Base-by-base conservation (phyloP, 257 asterid species). In the Capsicum pubescens region DNA sequence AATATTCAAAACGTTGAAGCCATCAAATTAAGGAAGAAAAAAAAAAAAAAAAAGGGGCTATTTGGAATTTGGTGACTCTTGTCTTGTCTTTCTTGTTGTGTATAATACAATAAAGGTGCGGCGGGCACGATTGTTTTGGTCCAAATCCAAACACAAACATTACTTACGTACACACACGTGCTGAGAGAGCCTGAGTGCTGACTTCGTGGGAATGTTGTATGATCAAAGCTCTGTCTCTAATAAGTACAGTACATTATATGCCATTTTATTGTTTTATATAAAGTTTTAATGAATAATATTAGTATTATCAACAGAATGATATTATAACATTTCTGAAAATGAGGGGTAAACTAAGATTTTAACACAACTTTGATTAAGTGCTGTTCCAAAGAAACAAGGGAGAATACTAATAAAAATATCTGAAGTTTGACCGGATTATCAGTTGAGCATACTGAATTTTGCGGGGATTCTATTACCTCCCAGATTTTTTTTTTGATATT, bases 1-100 rank as follows among this genome's bases (percentile, higher is more conserved):
- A 88, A 86, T 85, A 84, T 81, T 86, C 87, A 48, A 80, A 83
- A 54, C 71, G 83, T 84, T 87, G 91, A 87, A 86, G 55, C 71
- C 84, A 87, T 87, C 88, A 83, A 89, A 87, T 7, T 15, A 68
- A 78, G 5, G 39, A 15, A 26, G 32, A 26, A 26, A 26, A 26
- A 1, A 26, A 26, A 26, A 26, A 26, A 26, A 26, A 26, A 52
- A 68, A 39, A 39, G 0, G 44, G 44, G 44, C 0, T 39, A 46
- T 68, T 50, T 3, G 4, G 35, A 8, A 8, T n/a, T 57, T 57
- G 19, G 66, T 17, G 59, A 70, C 8, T 48, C 66, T 89, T 84
- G 89, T 85, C 84, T 82, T 32, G 35, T 64, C 4, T 35, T 35
- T 42, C 2, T 42, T 42, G 46, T 42, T 42, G 46, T 82, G 32